Evolutionary conservation across 2,329 filamentous ascomycete species (phyloP).

Genomic region (Pseudogymnoascus sp.): DNA sequence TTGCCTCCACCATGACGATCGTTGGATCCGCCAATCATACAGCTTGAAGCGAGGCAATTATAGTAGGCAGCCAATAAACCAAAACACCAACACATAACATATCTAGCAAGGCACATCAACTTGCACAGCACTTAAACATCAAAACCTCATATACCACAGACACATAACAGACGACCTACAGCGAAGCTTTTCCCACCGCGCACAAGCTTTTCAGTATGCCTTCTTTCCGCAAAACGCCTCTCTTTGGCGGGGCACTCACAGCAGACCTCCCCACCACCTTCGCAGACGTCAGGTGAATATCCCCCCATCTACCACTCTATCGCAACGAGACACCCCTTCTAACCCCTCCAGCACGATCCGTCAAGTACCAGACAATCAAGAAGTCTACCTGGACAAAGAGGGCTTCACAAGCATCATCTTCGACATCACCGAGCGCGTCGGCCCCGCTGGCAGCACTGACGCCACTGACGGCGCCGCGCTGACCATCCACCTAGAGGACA

Average conservation of each 20-base stretch:
- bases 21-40: neutral
- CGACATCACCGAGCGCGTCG: slow-evolving; percentile 80
- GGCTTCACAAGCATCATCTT: slow-evolving; percentile 84
- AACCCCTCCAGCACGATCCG: slow-evolving; percentile 53
- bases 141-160: neutral
- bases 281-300: slow-evolving; percentile 61
- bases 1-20: neutral
- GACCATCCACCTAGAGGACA: slow-evolving; percentile 60
- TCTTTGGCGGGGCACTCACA: slow-evolving; percentile 67
- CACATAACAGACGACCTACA: neutral
- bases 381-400: slow-evolving; percentile 78
- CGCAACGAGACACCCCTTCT: slow-evolving; percentile 15
- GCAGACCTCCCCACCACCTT: slow-evolving; percentile 62
- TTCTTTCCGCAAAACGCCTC: slow-evolving; percentile 48
- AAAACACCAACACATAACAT: slow-evolving; percentile 1
- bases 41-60: slow-evolving; percentile 2
- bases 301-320: slow-evolving; percentile 11
- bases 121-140: neutral
- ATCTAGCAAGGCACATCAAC: neutral
- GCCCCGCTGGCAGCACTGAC: slow-evolving; percentile 42
- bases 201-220: slow-evolving; percentile 35
- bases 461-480: slow-evolving; percentile 63
- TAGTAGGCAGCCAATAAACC: neutral
- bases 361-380: slow-evolving; percentile 79
- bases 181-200: neutral